Base-by-base conservation (phyloP, 2,329 filamentous ascomycete species). In the Thielaviopsis musarum region DNA sequence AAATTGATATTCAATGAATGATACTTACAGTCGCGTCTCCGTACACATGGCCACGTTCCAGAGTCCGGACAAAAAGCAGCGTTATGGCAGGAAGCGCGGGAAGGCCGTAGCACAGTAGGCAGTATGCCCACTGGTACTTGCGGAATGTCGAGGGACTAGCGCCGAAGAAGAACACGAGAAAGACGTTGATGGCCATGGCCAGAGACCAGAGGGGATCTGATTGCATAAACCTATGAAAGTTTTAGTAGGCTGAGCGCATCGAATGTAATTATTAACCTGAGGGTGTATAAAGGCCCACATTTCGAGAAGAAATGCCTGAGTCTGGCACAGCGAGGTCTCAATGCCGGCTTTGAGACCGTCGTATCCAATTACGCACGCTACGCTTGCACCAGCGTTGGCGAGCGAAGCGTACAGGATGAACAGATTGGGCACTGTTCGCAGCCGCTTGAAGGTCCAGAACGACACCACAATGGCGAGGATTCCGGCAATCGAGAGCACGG, bases 121-220 rank as follows among this genome's bases (percentile, higher is more conserved):
- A 76, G 67, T 91, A 91, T 55, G 82, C 75, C 77, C 84, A 87
- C 66, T 84, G 79, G 68, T 86, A 86, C 54, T 78, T 78, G n/a
- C 79, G 77, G 66, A 90, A 89, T 57, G 85, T 83, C 7, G 83
- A 84, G 0, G 79, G 78, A 54, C 74, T 80, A 54, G 76, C 75
- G n/a, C 77, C 74, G 64, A 77, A 77, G 69, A 81, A 82, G 67
- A 82, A 82, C 61, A 82, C 79, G 57, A 91, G 76, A 65, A 85
- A 87, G 63, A 91, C 87, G 66, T 91, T 93, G 67, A 85, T 75
- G 2, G 87, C 86, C 87, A 93, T 91, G 63, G 85, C 85, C 58
- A 90, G 79, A 0, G 85, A 87, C 86, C 84, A 90, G 72, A 86
- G 78, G 0, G 84, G 82, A 69, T 88, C 85, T 5, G 84, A 85